Evolutionary conservation across 208 protist genomes (phyloP), one percentile per base, ranked within the genome.

Genomic region (Phytomonas francai): DNA sequence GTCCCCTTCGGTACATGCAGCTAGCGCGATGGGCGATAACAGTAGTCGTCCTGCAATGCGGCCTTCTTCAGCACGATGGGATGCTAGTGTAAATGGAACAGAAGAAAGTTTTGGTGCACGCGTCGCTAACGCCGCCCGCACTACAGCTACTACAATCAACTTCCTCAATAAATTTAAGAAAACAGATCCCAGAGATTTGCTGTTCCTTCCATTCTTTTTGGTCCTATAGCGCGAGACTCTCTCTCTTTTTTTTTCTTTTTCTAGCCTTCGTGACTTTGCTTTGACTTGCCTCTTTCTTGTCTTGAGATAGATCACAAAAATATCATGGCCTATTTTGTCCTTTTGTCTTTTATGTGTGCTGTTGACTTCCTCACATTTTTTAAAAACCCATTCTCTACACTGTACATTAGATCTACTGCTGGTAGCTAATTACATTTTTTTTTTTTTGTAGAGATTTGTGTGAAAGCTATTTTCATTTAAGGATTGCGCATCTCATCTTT

Each of bases 151-250:
- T 25, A 81, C 78, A 5, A 92, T 92, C 31, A 87, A 78, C 60
- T 86, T 92, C 56, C 57, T 92, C 49, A 80, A 71, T 64, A 86
- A 90, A 63, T 87, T 90, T 36, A 93, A 89, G 70, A 87, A 84
- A 1, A 65, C 60, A 19, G 68, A 76, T 42, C 42, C 31, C 16
- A 65, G 58, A 63, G 60, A 33, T 32, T 39, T 39, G 9, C 19
- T 68, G 11, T 45, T 57, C 59, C 31, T 54, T 65, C 28, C 12
- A 6, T 58, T 58, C 12, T 49, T 68, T 28, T 56, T 34, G 19
- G 32, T 57, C 42, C 27, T 19, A 39, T 39, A 9, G 34, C 3
- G 3, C 34, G 34, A 9, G 34, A 12, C 28, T 61, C 42, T 69
- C 19, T 12, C 19, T 67, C 57, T 28, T n/a, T 29, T 56, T 57